Conservation (phyloP, 805 yeast genomes). For the Myxozyma kluyveri region DNA sequence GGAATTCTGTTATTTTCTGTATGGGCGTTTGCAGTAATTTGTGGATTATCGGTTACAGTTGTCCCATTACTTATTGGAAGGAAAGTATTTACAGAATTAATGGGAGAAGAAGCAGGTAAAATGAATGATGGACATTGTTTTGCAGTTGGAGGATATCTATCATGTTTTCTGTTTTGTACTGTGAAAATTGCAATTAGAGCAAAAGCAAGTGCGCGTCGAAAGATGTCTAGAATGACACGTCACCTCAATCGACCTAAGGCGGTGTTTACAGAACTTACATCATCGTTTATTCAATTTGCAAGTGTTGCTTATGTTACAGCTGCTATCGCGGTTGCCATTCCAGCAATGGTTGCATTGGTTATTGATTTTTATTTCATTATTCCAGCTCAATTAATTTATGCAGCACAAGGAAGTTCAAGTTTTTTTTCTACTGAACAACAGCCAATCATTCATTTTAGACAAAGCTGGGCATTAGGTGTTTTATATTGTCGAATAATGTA, state of each 20-base stretch:
- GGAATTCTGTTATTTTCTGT: constrained; percentile 46
- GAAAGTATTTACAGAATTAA: constrained; percentile 5
- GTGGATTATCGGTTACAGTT: constrained; percentile 30
- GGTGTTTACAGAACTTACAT: constrained; percentile 13
- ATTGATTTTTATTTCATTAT: constrained; percentile 27
- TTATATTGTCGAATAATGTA: constrained; percentile 16
- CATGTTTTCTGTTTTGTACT: constrained; percentile 7
- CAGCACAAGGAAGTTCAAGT: background rate
- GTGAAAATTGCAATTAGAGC: constrained; percentile 4
- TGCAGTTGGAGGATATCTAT: constrained; percentile 30
- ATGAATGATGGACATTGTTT: constrained; percentile 32
- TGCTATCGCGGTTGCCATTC: constrained; percentile 19
- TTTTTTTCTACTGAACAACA: constrained; percentile 6
- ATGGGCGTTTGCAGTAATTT: constrained; percentile 45
- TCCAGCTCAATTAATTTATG: constrained; percentile 14
- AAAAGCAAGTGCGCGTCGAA: constrained; percentile 4
- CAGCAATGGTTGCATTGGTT: constrained; percentile 20
- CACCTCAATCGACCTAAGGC: background rate
- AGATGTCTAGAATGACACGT: background rate
- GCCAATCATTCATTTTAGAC: constrained; percentile 21
- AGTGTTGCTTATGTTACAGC: constrained; percentile 2
- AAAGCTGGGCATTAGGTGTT: constrained; percentile 26
- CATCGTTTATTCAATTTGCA: background rate
- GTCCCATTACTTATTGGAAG: constrained; percentile 37
- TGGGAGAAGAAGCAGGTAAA: constrained; percentile 8